Evolutionary conservation across 345 rosid species (phyloP).

Genomic region (Salix udensis): DNA sequence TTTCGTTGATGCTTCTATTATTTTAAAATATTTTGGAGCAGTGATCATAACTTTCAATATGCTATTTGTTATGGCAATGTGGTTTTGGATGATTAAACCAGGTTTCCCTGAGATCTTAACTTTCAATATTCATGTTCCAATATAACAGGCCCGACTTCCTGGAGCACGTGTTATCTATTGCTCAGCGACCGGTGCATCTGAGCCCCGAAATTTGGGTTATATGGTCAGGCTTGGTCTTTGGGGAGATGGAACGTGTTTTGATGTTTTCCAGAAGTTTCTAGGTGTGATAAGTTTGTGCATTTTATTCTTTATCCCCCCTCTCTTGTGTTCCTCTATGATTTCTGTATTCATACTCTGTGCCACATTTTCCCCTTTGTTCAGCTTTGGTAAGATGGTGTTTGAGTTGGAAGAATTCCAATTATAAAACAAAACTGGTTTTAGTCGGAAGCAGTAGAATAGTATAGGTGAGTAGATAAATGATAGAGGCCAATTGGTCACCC

Average conservation of each 20-base stretch:
- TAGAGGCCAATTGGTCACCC: not conserved
- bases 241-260: conserved; percentile 91
- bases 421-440: not conserved
- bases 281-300: conserved; percentile 34
- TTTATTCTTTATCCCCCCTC: not conserved
- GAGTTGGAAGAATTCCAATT: not conserved
- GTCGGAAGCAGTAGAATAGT: not conserved
- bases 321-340: not conserved
- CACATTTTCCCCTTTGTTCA: not conserved
- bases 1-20: not conserved
- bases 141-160: conserved; percentile 82
- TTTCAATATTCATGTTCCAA: conserved; percentile 23
- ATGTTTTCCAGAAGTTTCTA: conserved; percentile 67
- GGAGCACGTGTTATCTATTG: conserved; percentile 96
- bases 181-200: conserved; percentile 99
- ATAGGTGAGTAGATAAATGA: not conserved
- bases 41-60: not conserved
- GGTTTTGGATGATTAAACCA: conserved; percentile 1
- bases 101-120: conserved; percentile 6
- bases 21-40: too few relatives aligned
- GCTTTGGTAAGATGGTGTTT: not conserved
- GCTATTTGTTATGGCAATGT: conserved; percentile 8
- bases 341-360: not conserved
- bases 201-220: conserved; percentile 98
- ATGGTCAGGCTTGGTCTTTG: conserved; percentile 99